phyloP scores from a whole-genome alignment of 495 filamentous ascomycete genomes.

The Paragyromitra xinjiangensis region DNA sequence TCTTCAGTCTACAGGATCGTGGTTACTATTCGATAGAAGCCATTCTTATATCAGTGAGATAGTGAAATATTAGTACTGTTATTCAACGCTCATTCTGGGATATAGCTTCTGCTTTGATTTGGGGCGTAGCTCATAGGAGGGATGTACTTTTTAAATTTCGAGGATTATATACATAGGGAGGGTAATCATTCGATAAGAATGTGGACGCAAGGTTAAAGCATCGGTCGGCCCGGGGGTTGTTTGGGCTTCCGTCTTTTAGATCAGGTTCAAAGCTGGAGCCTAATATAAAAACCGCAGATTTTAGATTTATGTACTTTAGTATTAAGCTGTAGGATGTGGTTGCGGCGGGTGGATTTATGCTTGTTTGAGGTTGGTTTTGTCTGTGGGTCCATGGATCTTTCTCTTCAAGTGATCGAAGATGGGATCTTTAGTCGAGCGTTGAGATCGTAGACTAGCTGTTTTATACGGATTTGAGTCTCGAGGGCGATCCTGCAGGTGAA shows the following conservation, averaged over 20 bases:
- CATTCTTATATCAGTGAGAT: not conserved
- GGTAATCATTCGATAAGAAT: not conserved
- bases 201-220: not conserved
- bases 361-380: constrained; percentile 1
- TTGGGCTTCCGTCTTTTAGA: not conserved
- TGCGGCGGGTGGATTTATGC: not conserved
- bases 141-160: not conserved
- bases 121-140: not conserved
- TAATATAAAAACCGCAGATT: not conserved
- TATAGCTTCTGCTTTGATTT: not conserved
- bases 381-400: not conserved
- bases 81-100: not conserved
- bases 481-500: not conserved
- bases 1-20: not conserved
- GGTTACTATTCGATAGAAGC: not conserved
- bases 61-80: not conserved
- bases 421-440: not conserved
- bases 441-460: not conserved
- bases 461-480: not conserved
- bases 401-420: not conserved
- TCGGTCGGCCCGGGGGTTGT: not conserved
- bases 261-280: not conserved
- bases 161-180: not conserved
- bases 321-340: not conserved
- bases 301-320: not conserved